Conservation (phyloP, 257 asterid species). For the Nyctanthes arbortristis region DNA sequence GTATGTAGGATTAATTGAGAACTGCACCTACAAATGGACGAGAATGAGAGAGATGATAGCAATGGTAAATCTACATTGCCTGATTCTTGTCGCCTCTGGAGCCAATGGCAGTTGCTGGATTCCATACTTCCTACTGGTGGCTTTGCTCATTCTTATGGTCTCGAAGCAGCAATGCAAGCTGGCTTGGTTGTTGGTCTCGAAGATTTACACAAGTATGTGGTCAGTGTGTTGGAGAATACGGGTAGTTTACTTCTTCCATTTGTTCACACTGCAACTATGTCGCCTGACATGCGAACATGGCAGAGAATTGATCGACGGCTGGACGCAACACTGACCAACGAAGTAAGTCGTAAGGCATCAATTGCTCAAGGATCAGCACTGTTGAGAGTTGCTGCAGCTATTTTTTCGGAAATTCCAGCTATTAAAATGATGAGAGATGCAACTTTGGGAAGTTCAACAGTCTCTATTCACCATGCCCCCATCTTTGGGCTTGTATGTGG, state of each 20-base stretch:
- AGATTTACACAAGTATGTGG: slow-evolving; percentile 51
- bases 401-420: slow-evolving; percentile 59
- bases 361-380: slow-evolving; percentile 86
- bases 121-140: slow-evolving; percentile 97
- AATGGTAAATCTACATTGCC: slow-evolving; percentile 16
- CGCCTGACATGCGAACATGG: slow-evolving; percentile 69
- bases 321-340: slow-evolving; percentile 77
- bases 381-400: slow-evolving; percentile 76
- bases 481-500: slow-evolving; percentile 82
- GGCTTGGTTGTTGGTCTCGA: slow-evolving; percentile 53
- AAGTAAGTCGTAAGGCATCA: slow-evolving; percentile 78
- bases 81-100: slow-evolving; percentile 57
- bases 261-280: slow-evolving; percentile 41
- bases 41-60: slow-evolving; percentile 23
- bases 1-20: background rate
- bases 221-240: slow-evolving; percentile 69
- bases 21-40: slow-evolving; percentile 12
- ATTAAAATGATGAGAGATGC: slow-evolving; percentile 55
- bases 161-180: slow-evolving; percentile 87
- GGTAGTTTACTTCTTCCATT: slow-evolving; percentile 92
- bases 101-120: slow-evolving; percentile 92
- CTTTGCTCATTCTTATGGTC: slow-evolving; percentile 94
- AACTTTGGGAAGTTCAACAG: slow-evolving; percentile 44
- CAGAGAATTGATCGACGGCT: slow-evolving; percentile 51
- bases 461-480: slow-evolving; percentile 79